Base-by-base conservation (phyloP, 2,329 filamentous ascomycete genomes). In the Gnomoniopsis sp. region DNA sequence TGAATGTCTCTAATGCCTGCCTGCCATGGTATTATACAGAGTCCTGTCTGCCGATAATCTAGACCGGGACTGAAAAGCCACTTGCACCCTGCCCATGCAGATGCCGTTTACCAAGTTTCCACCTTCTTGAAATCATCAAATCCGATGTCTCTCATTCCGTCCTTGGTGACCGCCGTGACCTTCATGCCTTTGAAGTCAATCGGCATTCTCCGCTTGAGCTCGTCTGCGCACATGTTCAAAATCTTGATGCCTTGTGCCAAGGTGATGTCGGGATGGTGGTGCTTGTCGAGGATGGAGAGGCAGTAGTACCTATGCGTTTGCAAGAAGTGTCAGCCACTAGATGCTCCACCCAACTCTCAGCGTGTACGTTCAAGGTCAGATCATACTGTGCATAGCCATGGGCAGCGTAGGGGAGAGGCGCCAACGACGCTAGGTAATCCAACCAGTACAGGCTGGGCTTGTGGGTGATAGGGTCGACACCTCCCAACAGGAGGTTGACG, bases 161-260 rank as follows among this genome's bases (percentile, higher is more conserved):
- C 91, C 79, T 96, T 96, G 63, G 92, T 96, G 69, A 99, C 87
- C 38, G 92, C 89, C 83, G 98, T 98, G 69, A 99, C 93, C 55
- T 83, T 71, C 87, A 96, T 90, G 43, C 95, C 95, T 83, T 99
- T 99, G 85, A 98, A 99, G 75, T 99, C 95, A 72, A 99, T 93
- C 61, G 95, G 95, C 81, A 99, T 85, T 76, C 96, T 86, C 74
- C 95, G 87, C 85, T 97, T 96, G 72, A 99, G 79, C 81, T 99
- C 95, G 74, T 98, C 93, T 66, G 91, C 95, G 79, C 95, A 99
- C 88, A 97, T 89, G 68, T 86, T 88, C 69, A 99, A 80, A 63
- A 99, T 86, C 81, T 96, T 95, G 77, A 96, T 85, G 58, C 95
- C 95, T 74, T 96, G 85, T 63, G 89, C 92, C 56, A 95, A 87